Evolutionary conservation across 768 basidiomycete genomes (phyloP), one percentile per base, ranked within the genome.

Genomic region (Asterophora lycoperdoides): DNA sequence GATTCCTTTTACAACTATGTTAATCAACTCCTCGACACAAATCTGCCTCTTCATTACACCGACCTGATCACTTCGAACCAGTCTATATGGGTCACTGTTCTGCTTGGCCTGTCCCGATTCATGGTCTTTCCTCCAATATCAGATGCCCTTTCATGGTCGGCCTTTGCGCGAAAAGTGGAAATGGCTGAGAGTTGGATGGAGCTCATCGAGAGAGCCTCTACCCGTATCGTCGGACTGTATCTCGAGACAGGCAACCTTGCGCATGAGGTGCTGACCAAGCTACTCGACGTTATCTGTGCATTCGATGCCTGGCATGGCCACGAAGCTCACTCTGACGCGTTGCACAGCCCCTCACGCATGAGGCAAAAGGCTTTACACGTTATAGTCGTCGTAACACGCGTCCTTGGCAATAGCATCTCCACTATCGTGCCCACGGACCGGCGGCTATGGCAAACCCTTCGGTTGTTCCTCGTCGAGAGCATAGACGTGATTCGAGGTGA

Each of bases 271-370:
- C 74, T 84, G 48, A 64, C 69, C 19, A 70, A 75, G 33, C 59
- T 87, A 36, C 58, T 85, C 9, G 73, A 74, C 33, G 69, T 88
- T 26, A 80, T 77, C 57, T 61, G 71, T 44, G 72, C 73, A 1
- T 67, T 86, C 30, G 83, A 84, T 52, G 62, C 74, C 28, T 89
- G 86, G 81, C 60, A 73, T 29, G 77, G 78, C 43, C 68, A 67
- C n/a, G 67, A 70, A 36, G 66, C 69, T 17, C 54, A 63, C n/a
- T 56, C 52, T 18, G 63, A 72, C 41, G 69, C 69, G 17, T 73
- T 61, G 13, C 60, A 74, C 20, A 68, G 72, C 10, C 84, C 87
- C 0, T 60, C 59, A 4, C 63, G 67, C 2, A 62, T 89, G 54
- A 78, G 74, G 58, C 65, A 71, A 29, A 76, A 70, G 51, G 71